Evolutionary conservation across 2,329 filamentous ascomycete genomes (phyloP).

Genomic region (Exophiala sp.): DNA sequence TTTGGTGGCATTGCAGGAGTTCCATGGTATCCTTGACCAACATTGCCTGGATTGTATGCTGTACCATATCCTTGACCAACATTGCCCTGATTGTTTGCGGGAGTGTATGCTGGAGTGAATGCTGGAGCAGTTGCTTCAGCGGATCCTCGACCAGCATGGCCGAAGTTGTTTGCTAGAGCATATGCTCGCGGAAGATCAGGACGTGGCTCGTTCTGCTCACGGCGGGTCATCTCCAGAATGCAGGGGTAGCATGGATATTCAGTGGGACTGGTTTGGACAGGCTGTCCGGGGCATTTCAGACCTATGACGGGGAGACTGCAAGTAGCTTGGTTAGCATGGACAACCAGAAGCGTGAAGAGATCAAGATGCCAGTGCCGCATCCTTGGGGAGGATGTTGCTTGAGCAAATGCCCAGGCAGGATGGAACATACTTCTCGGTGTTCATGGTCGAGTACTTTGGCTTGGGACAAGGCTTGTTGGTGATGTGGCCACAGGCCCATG

Average conservation of each 20-base stretch:
- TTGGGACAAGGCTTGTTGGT: background rate
- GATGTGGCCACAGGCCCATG: background rate
- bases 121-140: too few species aligned
- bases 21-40: background rate
- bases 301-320: background rate
- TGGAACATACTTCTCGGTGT: background rate
- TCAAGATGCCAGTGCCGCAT: conserved; percentile 21
- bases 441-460: background rate
- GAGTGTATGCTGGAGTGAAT: too few species aligned
- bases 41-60: background rate
- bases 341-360: background rate
- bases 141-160: too few species aligned
- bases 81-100: too few species aligned
- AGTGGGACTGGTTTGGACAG: background rate
- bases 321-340: background rate
- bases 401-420: too few species aligned
- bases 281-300: background rate
- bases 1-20: background rate
- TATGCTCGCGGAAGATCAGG: background rate
- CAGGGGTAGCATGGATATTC: background rate
- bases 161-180: too few species aligned
- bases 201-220: background rate
- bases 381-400: background rate
- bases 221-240: background rate
- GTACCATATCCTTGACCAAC: background rate